These are phyloP conservation scores for Patellaria atrata DNA, from an alignment of 495 filamentous ascomycete species.

Conservation along the genomic window DNA sequence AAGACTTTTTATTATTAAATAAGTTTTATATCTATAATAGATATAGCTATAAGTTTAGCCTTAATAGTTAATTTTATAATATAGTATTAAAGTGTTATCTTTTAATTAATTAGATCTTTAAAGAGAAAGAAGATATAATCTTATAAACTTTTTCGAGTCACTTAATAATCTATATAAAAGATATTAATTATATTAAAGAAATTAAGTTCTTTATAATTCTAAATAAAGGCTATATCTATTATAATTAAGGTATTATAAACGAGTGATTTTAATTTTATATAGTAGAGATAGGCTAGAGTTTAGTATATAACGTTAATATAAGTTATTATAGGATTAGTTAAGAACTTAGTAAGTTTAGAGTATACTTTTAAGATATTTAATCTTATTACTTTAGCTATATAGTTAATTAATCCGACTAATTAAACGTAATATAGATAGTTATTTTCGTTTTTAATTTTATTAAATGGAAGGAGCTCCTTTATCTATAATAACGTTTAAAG, in stretches of 20 bases:
- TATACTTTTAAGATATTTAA: conserved; percentile 2
- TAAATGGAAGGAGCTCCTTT: too few species aligned
- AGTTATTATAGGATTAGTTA: not conserved
- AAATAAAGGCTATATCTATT: not conserved
- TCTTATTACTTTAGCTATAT: not conserved
- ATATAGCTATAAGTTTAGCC: not conserved
- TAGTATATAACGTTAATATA: conserved; percentile 1
- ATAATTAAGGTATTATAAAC: not conserved
- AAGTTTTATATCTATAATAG: not conserved
- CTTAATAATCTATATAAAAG: conserved; percentile 3
- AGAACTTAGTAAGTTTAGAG: not conserved
- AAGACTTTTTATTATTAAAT: conserved; percentile 1
- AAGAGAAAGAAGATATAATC: conserved; percentile 20
- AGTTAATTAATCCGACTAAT: conserved; percentile 2
- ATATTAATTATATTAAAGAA: conserved; percentile 8
- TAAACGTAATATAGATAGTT: not conserved
- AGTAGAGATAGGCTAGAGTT: conserved; percentile 2
- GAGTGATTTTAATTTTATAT: conserved; percentile 1
- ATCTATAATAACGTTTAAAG: not conserved
- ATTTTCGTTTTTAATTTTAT: not conserved
- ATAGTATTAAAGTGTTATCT: not conserved
- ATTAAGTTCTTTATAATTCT: not conserved
- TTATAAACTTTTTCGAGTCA: conserved; percentile 7
- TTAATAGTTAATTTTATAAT: conserved; percentile 4
- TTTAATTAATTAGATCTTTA: conserved; percentile 4